A percentile compares a stretch with the other conserved stretches of the same genome.
These are phyloP conservation scores for Thelonectria rubi DNA, from an alignment of 2,329 filamentous ascomycete genomes.

Conservation along the genomic window DNA sequence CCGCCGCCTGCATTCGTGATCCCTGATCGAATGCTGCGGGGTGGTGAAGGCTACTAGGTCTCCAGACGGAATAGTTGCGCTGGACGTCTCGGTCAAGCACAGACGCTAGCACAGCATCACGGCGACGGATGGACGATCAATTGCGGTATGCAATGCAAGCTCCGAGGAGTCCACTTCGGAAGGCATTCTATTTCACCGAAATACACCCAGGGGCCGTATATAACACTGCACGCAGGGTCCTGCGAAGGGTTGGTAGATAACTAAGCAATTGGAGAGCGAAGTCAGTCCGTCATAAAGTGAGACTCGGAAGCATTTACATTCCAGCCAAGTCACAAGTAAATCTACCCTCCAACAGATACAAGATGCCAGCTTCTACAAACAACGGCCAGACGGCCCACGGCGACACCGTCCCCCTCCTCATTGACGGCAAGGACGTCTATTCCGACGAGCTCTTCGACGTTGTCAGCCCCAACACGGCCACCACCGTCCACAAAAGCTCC, in stretches of 20 bases:
- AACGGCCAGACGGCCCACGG: background rate
- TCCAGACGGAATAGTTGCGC: too few species aligned
- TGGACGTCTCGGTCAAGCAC: background rate
- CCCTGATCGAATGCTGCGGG: background rate
- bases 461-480: slow-evolving; percentile 61
- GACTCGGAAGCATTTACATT: background rate
- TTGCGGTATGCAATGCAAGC: background rate
- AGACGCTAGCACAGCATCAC: background rate
- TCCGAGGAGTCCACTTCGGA: background rate
- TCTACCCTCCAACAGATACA: background rate
- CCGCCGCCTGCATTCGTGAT: background rate
- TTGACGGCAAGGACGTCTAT: slow-evolving; percentile 55
- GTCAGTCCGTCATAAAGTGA: background rate
- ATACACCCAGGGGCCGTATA: background rate
- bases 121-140: background rate
- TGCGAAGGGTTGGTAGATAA: background rate
- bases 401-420: slow-evolving; percentile 51
- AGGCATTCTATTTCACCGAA: background rate
- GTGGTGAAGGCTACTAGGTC: background rate
- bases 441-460: slow-evolving; percentile 64
- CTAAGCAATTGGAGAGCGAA: background rate
- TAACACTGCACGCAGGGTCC: background rate
- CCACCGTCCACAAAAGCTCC: slow-evolving; percentile 61
- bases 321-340: too few species aligned
- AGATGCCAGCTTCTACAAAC: background rate